A percentile compares a stretch with the other conserved stretches of the same genome.
These are phyloP conservation scores for Phytophthora macrochlamydospora DNA, from an alignment of 352 stramenopile genomes.

Conservation along the genomic window DNA sequence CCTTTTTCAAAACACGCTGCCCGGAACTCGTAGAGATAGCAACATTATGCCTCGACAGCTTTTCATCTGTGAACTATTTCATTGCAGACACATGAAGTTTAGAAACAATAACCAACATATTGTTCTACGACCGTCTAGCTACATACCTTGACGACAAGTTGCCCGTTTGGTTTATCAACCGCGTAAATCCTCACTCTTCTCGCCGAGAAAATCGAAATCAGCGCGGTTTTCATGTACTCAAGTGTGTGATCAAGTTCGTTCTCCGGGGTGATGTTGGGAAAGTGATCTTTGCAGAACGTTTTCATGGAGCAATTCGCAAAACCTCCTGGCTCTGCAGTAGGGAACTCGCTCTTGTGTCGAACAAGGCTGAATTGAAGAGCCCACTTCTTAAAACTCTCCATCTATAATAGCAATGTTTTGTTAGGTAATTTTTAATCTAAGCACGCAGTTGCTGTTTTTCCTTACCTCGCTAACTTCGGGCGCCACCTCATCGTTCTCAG, in stretches of 20 bases:
- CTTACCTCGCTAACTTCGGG: slow-evolving; percentile 48
- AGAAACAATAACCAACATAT: too few species aligned
- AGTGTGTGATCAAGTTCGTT: slow-evolving; percentile 82
- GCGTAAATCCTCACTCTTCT: slow-evolving; percentile 68
- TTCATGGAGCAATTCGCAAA: slow-evolving; percentile 68
- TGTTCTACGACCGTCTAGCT: too few species aligned
- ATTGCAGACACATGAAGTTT: background rate
- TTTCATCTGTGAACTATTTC: slow-evolving; percentile 64
- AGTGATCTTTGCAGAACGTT: slow-evolving; percentile 77
- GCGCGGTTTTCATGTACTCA: slow-evolving; percentile 64
- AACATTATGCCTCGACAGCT: slow-evolving; percentile 44
- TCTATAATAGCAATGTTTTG: slow-evolving; percentile 23
- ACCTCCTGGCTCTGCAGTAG: slow-evolving; percentile 39
- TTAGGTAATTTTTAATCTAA: background rate
- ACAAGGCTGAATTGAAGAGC: slow-evolving; percentile 66
- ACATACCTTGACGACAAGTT: slow-evolving; percentile 68
- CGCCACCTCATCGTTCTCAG: slow-evolving; percentile 43
- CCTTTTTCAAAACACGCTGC: slow-evolving; percentile 36
- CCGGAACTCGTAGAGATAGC: slow-evolving; percentile 40
- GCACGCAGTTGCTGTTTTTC: background rate
- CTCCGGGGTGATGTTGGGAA: slow-evolving; percentile 76
- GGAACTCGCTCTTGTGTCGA: slow-evolving; percentile 41
- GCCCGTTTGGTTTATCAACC: slow-evolving; percentile 42
- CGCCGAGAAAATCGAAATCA: slow-evolving; percentile 63
- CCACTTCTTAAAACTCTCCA: slow-evolving; percentile 80